Conservation (phyloP, 228 moss, liverwort and hornwort species). For the Sphagnum magellanicum region DNA sequence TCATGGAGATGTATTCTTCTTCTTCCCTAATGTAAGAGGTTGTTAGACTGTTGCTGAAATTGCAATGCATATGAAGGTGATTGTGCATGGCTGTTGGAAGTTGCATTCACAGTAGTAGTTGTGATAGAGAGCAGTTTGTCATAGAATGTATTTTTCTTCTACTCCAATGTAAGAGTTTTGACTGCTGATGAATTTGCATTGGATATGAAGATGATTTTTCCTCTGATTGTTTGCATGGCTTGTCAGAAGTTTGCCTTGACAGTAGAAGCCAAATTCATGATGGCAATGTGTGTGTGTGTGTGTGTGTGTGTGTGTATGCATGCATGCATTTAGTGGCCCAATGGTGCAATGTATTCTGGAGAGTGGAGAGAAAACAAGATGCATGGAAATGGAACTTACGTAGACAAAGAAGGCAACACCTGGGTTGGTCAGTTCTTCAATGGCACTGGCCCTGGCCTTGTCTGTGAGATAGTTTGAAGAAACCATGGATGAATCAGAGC, state of each 20-base stretch:
- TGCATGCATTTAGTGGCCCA: slow-evolving; percentile 40
- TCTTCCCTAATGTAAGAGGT: no score
- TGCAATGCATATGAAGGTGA: background rate
- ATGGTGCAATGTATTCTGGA: slow-evolving; percentile 63
- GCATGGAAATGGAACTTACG: slow-evolving; percentile 78
- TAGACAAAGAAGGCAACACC: slow-evolving; percentile 49
- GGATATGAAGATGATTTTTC: background rate
- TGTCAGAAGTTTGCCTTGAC: no score
- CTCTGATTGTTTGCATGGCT: background rate
- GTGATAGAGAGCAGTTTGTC: no score
- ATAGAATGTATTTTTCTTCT: no score
- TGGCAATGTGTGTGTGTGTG: background rate
- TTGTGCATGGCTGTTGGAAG: no score
- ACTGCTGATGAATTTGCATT: background rate
- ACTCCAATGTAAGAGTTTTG: no score
- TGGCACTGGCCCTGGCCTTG: slow-evolving; percentile 67
- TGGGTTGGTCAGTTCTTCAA: slow-evolving; percentile 83
- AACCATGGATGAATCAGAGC: no score
- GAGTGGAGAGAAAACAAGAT: slow-evolving; percentile 81
- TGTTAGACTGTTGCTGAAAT: no score
- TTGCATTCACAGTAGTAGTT: no score
- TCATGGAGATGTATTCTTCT: no score
- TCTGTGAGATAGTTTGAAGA: slow-evolving; percentile 52
- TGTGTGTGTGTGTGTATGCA: no score
- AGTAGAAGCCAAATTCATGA: background rate